These are phyloP conservation scores for Phylloporus scabripes DNA, from an alignment of 768 basidiomycete genomes.

Conservation along the genomic window DNA sequence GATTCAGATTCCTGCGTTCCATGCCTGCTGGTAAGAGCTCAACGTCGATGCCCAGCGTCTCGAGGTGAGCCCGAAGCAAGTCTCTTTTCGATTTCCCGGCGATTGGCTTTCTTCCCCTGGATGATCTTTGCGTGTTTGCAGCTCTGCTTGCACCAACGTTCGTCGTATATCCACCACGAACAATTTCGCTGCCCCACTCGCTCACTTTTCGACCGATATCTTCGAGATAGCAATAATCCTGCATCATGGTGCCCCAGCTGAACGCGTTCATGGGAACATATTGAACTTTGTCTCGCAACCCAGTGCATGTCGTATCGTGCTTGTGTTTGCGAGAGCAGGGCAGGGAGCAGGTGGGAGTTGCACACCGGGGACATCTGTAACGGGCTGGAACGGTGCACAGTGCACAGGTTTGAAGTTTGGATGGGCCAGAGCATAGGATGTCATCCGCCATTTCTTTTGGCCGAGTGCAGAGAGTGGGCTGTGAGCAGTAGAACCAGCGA, in stretches of 20 bases:
- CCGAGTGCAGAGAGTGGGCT: not conserved
- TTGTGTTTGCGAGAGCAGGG: slow-evolving; percentile 70
- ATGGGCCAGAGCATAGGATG: slow-evolving; percentile 10
- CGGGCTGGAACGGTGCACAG: slow-evolving; percentile 49
- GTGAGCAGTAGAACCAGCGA: not conserved
- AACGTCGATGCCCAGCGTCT: slow-evolving; percentile 62
- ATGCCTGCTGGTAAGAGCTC: slow-evolving; percentile 78
- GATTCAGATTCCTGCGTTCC: slow-evolving; percentile 71
- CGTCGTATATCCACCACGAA: slow-evolving; percentile 48
- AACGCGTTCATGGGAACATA: slow-evolving; percentile 83
- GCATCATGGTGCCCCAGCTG: slow-evolving; percentile 82
- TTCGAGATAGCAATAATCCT: slow-evolving; percentile 85
- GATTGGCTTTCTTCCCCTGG: slow-evolving; percentile 27
- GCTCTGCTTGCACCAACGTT: slow-evolving; percentile 16
- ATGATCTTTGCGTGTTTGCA: slow-evolving; percentile 13
- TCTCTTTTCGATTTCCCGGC: slow-evolving; percentile 52
- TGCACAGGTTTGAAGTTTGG: slow-evolving; percentile 36
- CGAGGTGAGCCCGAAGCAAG: slow-evolving; percentile 62
- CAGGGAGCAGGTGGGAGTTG: slow-evolving; percentile 65
- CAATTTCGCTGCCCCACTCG: slow-evolving; percentile 69
- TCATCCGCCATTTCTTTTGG: slow-evolving; percentile 6
- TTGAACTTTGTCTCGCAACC: slow-evolving; percentile 63
- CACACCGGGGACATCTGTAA: slow-evolving; percentile 80
- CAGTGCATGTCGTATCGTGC: slow-evolving; percentile 52
- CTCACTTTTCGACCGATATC: slow-evolving; percentile 71